Percentiles rank a stretch among this genome's conserved stretches.
Evolutionary conservation across 345 rosid genomes (phyloP).

Genomic region (Salix brachista): DNA sequence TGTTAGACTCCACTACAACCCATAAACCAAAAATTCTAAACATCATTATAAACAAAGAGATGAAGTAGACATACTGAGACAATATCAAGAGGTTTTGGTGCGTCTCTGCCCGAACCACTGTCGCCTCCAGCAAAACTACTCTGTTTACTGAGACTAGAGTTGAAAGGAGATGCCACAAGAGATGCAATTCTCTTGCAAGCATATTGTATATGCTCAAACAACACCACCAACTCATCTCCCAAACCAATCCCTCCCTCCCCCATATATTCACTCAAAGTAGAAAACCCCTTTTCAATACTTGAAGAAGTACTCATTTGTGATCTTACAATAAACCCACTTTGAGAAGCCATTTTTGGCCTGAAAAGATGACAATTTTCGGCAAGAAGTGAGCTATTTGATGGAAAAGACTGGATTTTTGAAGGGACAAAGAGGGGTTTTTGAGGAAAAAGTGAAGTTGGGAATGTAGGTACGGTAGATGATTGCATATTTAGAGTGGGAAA

Average conservation of each 20-base stretch:
- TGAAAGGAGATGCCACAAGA: constrained; percentile 85
- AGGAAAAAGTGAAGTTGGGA: constrained; percentile 27
- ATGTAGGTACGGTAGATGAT: constrained; percentile 19
- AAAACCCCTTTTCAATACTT: constrained; percentile 22
- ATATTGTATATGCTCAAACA: constrained; percentile 74
- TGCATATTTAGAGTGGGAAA: constrained; percentile 24
- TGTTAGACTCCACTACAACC: neutral
- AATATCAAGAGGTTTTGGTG: constrained; percentile 81
- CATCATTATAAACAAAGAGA: neutral
- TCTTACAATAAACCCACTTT: constrained; percentile 36
- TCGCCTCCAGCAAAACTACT: constrained; percentile 21
- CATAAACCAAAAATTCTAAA: neutral
- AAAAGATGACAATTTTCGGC: constrained; percentile 7
- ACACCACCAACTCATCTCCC: constrained; percentile 65
- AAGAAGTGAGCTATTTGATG: neutral
- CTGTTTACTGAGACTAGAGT: constrained; percentile 56
- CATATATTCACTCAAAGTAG: constrained; percentile 47
- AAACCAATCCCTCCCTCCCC: constrained; percentile 53
- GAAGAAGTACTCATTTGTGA: constrained; percentile 29
- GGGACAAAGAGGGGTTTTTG: constrained; percentile 23
- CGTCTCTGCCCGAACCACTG: constrained; percentile 58
- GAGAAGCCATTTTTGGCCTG: constrained; percentile 51
- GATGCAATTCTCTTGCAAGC: constrained; percentile 91
- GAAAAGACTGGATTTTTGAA: constrained; percentile 21
- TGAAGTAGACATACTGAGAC: constrained; percentile 48